Evolutionary conservation across 176 grass and related monocot genomes (phyloP), one percentile per base, ranked within the genome.

Genomic region (Aegilops sharonensis): DNA sequence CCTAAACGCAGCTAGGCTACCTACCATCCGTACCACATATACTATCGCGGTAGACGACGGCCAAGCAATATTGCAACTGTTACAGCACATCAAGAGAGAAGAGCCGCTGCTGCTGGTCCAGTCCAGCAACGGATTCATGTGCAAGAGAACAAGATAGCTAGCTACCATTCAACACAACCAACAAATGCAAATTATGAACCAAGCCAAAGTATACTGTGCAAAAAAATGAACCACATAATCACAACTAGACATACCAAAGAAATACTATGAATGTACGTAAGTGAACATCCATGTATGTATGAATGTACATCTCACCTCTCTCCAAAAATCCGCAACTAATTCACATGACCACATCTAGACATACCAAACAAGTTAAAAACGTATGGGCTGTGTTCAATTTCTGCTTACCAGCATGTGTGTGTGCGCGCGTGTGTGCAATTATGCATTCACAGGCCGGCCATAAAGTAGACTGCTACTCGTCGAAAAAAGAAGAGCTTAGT

Each of bases 61-160:
- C 60, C 82, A 64, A 42, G 48, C 69, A 27, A 81, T 72, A 77
- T 78, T 76, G 78, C 83, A 81, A 75, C 52, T 60, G 78, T 27
- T 29, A 80, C 71, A 71, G 61, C 77, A 40, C 74, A 77, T 76
- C 43, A 76, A 31, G 24, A 27, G 76, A 72, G 81, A 72, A 74
- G 10, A 50, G 64, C 50, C 20, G 18, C 25, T 34, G 75, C 59
- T 20, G 88, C 83, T 82, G 83, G 78, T 85, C 78, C 83, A 54
- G 50, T 81, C 24, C 77, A 48, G 50, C 50, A 62, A 68, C 24
- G 47, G 68, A 72, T 64, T 64, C 54, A 64, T 79, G 64, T 37
- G 81, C 73, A 84, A 72, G 45, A 52, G 54, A 79, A 72, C 81
- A 78, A 78, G 15, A 27, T 20, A 18, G 36, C 9, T 31, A 75